These are phyloP conservation scores for Phycomyces blakesleeanus DNA, from an alignment of 192 early-diverging fungal species.

Conservation along the genomic window DNA sequence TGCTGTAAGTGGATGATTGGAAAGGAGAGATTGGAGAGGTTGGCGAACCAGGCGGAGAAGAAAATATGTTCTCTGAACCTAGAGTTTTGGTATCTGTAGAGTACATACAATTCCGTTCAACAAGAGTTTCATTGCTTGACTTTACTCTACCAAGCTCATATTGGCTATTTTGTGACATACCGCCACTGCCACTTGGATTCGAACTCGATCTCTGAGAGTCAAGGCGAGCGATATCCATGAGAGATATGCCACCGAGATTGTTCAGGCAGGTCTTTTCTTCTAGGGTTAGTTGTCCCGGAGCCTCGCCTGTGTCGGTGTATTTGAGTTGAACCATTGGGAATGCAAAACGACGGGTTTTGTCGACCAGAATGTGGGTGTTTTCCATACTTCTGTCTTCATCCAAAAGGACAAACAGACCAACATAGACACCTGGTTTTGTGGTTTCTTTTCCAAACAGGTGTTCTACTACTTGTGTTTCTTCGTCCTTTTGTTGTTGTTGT, in stretches of 20 bases:
- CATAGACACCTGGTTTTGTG: constrained; percentile 5
- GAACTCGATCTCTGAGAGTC: neutral
- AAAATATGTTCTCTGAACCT: too few species aligned
- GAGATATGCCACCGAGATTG: constrained; percentile 1
- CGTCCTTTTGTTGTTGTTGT: too few species aligned
- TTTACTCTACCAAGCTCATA: too few species aligned
- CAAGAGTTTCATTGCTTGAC: too few species aligned
- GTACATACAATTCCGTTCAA: too few species aligned
- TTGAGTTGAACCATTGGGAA: constrained; percentile 22
- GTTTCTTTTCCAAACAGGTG: neutral
- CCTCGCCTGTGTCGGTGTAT: constrained; percentile 11
- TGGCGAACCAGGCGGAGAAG: too few species aligned
- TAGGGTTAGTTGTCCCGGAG: neutral
- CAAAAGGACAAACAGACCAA: constrained; percentile 23
- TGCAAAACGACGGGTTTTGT: constrained; percentile 21
- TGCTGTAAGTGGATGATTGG: too few species aligned
- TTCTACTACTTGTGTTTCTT: neutral
- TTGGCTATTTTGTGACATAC: too few species aligned
- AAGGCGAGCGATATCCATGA: constrained; percentile 7
- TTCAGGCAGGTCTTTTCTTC: constrained; percentile 11
- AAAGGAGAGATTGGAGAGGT: too few species aligned
- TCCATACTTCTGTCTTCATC: constrained; percentile 12
- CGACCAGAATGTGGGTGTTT: constrained; percentile 12
- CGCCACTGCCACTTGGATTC: too few species aligned
- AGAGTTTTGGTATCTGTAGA: too few species aligned